Base-by-base conservation (phyloP, 2,329 filamentous ascomycete genomes). In the Alternaria dauci region DNA sequence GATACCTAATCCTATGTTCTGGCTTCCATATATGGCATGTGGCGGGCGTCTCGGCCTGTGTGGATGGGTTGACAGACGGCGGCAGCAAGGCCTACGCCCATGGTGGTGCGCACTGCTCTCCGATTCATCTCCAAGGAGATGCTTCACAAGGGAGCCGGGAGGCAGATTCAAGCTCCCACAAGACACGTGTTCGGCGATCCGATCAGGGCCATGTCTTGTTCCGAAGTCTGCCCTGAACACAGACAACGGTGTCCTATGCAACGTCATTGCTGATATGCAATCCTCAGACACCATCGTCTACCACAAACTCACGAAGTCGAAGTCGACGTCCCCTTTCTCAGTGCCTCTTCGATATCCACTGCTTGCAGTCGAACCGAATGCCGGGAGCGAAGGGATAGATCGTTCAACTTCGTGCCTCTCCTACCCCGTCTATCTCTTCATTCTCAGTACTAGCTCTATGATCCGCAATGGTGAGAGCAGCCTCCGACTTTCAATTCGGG, bases 291-390 rank as follows among this genome's bases (percentile, higher is more conserved):
- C 26, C 26, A 42, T 42, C 18, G 9, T 34, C 28, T 42, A 46
- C 25, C 25, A 28, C 53, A 51, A 38, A 57, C 53, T 54, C 53
- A 30, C 53, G 42, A 30, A 5, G 30, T 53, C 42, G 48, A 48
- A 44, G 42, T 38, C 8, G 61, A 44, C 32, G 32, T 53, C 48
- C 28, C 32, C 9, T 48, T 48, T 41, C 53, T 60, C 44, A 39
- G 42, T 54, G 42, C 43, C 60, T 52, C 56, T 62, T 55, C 34
- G 43, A 48, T 56, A 62, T 62, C 60, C 30, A 52, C 28, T 30
- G 56, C 57, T 60, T 51, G 57, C 43, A 20, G 53, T 50, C 43
- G 61, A 60, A 55, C 44, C 20, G 42, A 43, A 60, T 32, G 61
- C 55, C 44, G 55, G 20, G 48, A 52, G 46, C 18, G 51, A 28